Evolutionary conservation across 2,329 filamentous ascomycete species (phyloP).

Genomic region (Paecilomyces variotii): DNA sequence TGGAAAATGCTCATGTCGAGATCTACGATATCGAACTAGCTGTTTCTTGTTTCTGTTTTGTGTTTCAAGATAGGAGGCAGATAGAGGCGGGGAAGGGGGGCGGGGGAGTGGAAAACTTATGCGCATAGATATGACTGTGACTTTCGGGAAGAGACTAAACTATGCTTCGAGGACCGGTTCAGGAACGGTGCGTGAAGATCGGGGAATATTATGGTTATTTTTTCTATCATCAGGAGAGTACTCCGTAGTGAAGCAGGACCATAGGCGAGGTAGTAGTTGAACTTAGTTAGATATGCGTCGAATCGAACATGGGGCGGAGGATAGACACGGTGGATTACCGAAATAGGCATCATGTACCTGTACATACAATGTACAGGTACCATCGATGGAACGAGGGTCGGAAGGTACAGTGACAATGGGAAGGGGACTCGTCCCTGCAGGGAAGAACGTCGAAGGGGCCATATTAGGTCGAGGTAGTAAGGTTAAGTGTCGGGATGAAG

Average conservation of each 20-base stretch:
- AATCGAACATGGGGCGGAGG: background rate
- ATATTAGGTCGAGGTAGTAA: background rate
- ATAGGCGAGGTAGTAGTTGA: background rate
- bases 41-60: too few species aligned
- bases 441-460: background rate
- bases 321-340: background rate
- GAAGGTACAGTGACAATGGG: background rate
- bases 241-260: background rate
- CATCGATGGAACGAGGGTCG: background rate
- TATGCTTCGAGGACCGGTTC: too few species aligned
- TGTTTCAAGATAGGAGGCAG: too few species aligned
- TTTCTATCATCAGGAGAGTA: too few species aligned
- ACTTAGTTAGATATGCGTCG: background rate
- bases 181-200: too few species aligned
- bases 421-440: background rate
- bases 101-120: too few species aligned
- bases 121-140: too few species aligned
- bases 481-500: background rate
- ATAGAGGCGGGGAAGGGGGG: too few species aligned
- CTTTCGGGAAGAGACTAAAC: too few species aligned
- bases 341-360: background rate
- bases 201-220: too few species aligned
- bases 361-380: background rate
- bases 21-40: too few species aligned
- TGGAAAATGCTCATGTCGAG: too few species aligned